These are phyloP conservation scores for Cladosporium colombiae DNA, from an alignment of 2,329 filamentous ascomycete species.

Conservation along the genomic window DNA sequence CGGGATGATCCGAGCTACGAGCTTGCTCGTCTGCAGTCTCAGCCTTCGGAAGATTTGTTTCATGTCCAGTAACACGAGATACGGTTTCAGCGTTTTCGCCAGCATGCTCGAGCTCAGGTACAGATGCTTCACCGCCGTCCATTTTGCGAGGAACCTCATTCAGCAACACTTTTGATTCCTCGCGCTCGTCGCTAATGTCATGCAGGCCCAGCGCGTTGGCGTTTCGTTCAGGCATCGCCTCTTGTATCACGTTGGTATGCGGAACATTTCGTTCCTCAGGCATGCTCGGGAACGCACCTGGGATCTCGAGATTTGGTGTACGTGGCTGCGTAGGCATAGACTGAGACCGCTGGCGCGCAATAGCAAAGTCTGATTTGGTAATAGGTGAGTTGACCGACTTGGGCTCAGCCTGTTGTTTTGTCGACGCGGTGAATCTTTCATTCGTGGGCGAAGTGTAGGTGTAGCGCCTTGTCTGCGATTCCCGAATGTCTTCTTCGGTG, in stretches of 20 bases:
- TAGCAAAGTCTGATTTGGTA: conserved; percentile 21
- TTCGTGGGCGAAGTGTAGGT: conserved; percentile 25
- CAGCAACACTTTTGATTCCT: conserved; percentile 11
- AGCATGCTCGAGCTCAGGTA: not conserved
- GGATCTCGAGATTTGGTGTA: conserved; percentile 22
- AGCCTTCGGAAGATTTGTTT: not conserved
- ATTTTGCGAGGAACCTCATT: not conserved
- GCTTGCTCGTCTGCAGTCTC: not conserved
- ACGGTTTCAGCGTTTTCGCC: not conserved
- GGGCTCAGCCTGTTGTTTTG: conserved; percentile 7
- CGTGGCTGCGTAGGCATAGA: conserved; percentile 29
- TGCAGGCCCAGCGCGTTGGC: conserved; percentile 7
- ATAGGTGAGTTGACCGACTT: conserved; percentile 25
- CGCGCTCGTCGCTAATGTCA: not conserved
- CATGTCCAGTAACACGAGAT: not conserved
- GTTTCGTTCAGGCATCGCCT: not conserved
- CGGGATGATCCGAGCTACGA: not conserved
- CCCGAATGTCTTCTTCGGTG: conserved; percentile 40
- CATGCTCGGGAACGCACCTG: conserved; percentile 24
- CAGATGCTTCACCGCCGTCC: not conserved
- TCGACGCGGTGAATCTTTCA: conserved; percentile 16
- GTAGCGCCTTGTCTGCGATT: conserved; percentile 25
- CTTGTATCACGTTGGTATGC: not conserved
- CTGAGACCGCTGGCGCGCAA: conserved; percentile 28
- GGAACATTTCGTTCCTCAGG: conserved; percentile 1